Base-by-base conservation (phyloP, 306 rosid genomes). In the Inga laurina region DNA sequence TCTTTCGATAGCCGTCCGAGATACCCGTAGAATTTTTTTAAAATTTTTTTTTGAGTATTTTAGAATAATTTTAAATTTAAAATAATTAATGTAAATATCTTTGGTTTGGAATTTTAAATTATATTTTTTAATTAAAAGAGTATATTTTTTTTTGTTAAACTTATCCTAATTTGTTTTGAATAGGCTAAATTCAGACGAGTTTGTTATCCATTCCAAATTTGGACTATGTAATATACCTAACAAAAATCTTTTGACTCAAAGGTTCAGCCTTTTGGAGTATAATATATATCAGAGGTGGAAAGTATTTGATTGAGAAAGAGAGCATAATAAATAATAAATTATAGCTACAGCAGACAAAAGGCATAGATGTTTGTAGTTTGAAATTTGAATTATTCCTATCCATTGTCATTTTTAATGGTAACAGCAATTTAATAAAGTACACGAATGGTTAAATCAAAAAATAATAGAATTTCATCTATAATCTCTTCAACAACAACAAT, bases 191-290 rank as follows among this genome's bases (percentile, higher is more conserved):
- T 32, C 70, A 65, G 32, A 30, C 32, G 19, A 30, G 21, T 30
- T 64, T 30, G 41, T 64, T 32, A 4, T 22, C 4, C 21, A 27
- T 41, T 57, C 30, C 64, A 19, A 57, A 57, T 57, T 57, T 57
- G 24, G 64, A 57, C 9, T 35, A 18, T 39, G 43, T 18, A 19
- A 2, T 27, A 57, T 16, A 8, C 44, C 48, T 68, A 68, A 21
- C 30, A 37, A 8, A 37, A 39, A 35, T 37, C 73, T 30, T 65
- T 30, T 4, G 15, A 65, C 30, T 4, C 18, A 70, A 41, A 76
- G 61, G 67, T 73, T 56, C 72, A 82, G 70, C 77, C 80, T 76
- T 79, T 84, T 85, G 90, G 85, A 76, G 76, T 72, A 49, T 85
- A 76, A 54, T 18, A 18, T 6, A 18, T 1, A 18, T 18, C 22